Conservation (phyloP, 331 rosid genomes). For the Ulmus americana region DNA sequence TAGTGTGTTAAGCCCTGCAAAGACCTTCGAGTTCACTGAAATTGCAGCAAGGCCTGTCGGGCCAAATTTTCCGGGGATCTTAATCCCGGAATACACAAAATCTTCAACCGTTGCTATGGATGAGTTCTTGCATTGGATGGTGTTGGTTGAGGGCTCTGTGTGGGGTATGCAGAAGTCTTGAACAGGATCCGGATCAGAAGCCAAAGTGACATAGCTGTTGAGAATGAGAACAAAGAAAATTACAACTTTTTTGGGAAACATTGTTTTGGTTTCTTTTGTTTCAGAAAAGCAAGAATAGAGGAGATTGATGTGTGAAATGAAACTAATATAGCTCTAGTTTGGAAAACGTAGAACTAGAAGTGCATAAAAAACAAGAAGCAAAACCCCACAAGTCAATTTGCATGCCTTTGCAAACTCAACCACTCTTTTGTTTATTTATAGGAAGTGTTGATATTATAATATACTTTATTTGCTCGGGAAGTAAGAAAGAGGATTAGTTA, state of each 20-base stretch:
- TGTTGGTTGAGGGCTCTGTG: constrained; percentile 19
- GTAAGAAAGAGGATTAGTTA: constrained; percentile 8
- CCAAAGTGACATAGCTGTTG: constrained; percentile 30
- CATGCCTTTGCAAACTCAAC: neutral
- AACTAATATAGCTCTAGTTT: neutral
- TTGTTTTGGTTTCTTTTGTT: constrained; percentile 10
- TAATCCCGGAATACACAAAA: constrained; percentile 66
- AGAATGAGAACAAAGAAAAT: constrained; percentile 28
- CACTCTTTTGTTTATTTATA: neutral
- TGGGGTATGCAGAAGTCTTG: constrained; percentile 67
- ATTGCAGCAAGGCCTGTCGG: constrained; percentile 50
- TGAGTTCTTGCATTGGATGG: constrained; percentile 60
- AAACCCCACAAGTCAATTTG: neutral
- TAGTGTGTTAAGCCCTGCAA: constrained; percentile 85
- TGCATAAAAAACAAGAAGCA: neutral
- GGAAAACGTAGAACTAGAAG: neutral
- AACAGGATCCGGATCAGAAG: constrained; percentile 88
- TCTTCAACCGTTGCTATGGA: constrained; percentile 61
- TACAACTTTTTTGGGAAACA: constrained; percentile 18
- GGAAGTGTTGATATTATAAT: neutral
- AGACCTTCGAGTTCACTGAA: constrained; percentile 60
- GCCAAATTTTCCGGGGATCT: constrained; percentile 50
- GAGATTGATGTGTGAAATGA: neutral
- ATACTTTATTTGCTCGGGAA: neutral
- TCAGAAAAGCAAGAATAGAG: neutral